These are phyloP conservation scores for Scheffersomyces lignosus DNA, from an alignment of 805 yeast genomes.

Conservation along the genomic window DNA sequence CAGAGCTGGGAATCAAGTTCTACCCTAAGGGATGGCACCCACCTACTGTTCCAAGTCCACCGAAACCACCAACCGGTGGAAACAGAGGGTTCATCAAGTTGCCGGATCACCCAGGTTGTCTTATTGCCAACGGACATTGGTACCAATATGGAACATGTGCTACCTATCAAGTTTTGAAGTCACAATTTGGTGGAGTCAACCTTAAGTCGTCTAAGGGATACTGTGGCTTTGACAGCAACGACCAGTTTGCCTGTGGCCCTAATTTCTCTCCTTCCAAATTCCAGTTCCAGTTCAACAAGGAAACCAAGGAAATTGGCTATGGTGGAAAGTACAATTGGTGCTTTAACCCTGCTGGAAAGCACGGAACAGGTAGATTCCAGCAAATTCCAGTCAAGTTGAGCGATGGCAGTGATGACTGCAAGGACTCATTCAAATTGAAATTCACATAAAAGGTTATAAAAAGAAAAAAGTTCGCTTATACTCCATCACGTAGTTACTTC, in stretches of 20 bases:
- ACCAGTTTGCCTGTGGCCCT: constrained; percentile 13
- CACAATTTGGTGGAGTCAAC: constrained; percentile 72
- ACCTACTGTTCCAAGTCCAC: constrained; percentile 10
- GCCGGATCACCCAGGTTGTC: constrained; percentile 62
- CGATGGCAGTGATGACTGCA: constrained; percentile 14
- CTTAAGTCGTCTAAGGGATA: constrained; percentile 70
- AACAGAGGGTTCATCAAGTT: constrained; percentile 43
- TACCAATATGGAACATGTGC: constrained; percentile 85
- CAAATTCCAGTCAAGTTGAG: constrained; percentile 22
- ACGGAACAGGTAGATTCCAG: constrained; percentile 21
- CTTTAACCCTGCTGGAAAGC: constrained; percentile 18
- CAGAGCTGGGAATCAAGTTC: constrained; percentile 64
- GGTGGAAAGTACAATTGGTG: constrained; percentile 68
- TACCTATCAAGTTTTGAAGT: constrained; percentile 54
- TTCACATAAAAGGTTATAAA: constrained; percentile 4
- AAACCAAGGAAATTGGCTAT: constrained; percentile 48
- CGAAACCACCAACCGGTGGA: constrained; percentile 16
- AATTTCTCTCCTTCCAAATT: constrained; percentile 25
- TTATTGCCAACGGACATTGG: constrained; percentile 87
- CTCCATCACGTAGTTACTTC: too few relatives aligned
- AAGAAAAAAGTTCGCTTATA: too few relatives aligned
- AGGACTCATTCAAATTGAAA: constrained; percentile 9
- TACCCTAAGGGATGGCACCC: constrained; percentile 58
- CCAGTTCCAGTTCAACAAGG: constrained; percentile 60
- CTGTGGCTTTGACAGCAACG: constrained; percentile 47